Base-by-base conservation (phyloP, 345 rosid species). In the Ceriops decandra region DNA sequence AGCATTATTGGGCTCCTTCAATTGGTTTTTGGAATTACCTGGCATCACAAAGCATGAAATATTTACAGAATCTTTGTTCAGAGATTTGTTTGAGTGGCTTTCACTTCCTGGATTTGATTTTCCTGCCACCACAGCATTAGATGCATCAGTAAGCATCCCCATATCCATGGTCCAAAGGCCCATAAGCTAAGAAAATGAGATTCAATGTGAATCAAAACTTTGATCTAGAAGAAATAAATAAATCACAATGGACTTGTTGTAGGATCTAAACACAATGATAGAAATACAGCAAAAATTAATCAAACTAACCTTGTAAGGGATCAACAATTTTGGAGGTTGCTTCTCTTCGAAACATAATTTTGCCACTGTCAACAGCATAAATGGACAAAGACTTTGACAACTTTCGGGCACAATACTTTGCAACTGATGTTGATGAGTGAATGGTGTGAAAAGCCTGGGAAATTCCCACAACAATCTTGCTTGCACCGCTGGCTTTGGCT, bases 331-430 rank as follows among this genome's bases (percentile, higher is more conserved):
- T 66, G 16, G 85, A 81, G 72, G 83, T 77, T 21, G 85, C 88
- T 69, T 90, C 96, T 79, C 77, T 86, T 28, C 85, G 81, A 81
- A 85, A 91, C 58, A 87, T 62, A 59, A 93, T 76, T 79, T 89
- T 93, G 59, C 97, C 92, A 79, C 84, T 80, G 47, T 72, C 73
- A n/a, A 93, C 89, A 15, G 97, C 96, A 30, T 77, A 84, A 68
- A 93, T 89, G 0, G 83, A 82, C 67, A 77, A 83, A 78, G 68
- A 71, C 63, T 76, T 85, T 1, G 91, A 21, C 77, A 93, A 85
- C 74, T 88, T 89, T 73, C 78, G 84, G 1, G 96, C 88, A 68
- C 97, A 93, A 62, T 80, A 91, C 79, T 93, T 93, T 9, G 97
- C 98, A 38, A 90, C 79, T 0, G 89, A 82, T 30, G 80, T 77